phyloP scores from a whole-genome alignment of 306 rosid genomes.

The Malus fusca region DNA sequence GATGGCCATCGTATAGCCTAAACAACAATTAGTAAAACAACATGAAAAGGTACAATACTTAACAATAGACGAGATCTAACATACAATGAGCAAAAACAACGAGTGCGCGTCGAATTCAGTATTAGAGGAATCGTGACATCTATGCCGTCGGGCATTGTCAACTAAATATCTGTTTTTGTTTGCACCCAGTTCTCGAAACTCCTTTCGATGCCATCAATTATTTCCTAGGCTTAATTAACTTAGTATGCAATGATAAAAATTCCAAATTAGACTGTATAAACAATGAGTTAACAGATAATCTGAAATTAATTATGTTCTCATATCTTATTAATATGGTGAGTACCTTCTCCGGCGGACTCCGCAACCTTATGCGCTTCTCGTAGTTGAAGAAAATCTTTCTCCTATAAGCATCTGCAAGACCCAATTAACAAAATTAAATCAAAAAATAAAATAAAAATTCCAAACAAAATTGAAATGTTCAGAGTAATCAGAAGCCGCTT shows the following conservation, averaged over 20 bases:
- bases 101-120: neutral
- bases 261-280: neutral
- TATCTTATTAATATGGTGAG: neutral
- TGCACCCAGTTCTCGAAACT: neutral
- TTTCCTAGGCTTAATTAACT: neutral
- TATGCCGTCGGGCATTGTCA: neutral
- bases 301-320: neutral
- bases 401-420: constrained; percentile 61
- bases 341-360: constrained; percentile 92
- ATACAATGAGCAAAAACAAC: neutral
- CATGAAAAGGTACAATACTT: neutral
- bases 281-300: neutral
- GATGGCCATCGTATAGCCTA: neutral
- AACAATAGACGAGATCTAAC: neutral
- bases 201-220: neutral
- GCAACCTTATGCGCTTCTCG: constrained; percentile 79
- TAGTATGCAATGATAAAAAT: neutral
- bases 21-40: neutral
- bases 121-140: neutral
- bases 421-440: neutral
- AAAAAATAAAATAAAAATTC: neutral
- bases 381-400: constrained; percentile 85
- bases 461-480: neutral
- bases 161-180: neutral
- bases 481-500: neutral